phyloP scores from a whole-genome alignment of 306 rosid species.

The Nissolia schottii region DNA sequence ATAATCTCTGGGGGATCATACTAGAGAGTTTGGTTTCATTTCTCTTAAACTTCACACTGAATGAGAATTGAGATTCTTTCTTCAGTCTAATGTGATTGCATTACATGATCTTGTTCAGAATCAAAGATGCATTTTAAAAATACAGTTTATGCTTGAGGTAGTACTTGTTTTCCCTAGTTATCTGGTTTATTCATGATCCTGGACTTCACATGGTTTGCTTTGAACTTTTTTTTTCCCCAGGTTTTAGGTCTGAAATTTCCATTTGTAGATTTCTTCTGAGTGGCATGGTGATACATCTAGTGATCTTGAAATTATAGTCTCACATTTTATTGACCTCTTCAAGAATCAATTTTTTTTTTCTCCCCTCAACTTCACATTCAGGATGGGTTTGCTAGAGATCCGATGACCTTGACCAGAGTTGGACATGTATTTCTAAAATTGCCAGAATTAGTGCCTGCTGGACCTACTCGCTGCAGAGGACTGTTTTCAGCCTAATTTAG shows the following conservation, averaged over 20 bases:
- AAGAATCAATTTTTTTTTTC: too few species aligned
- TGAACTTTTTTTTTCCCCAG: not conserved
- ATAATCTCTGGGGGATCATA: not conserved
- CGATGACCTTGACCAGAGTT: constrained; percentile 51
- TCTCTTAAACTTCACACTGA: not conserved
- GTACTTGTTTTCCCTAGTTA: not conserved
- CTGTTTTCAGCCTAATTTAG: constrained; percentile 77
- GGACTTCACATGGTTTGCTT: not conserved
- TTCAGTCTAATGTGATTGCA: not conserved
- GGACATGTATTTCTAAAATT: constrained; percentile 57
- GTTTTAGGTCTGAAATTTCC: not conserved
- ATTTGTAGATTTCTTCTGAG: not conserved
- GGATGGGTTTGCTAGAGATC: constrained; percentile 98
- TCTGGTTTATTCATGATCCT: not conserved
- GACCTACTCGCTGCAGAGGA: constrained; percentile 67
- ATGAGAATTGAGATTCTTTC: not conserved
- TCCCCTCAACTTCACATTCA: constrained; percentile 40
- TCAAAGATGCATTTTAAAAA: not conserved
- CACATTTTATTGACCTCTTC: not conserved
- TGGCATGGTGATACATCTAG: not conserved
- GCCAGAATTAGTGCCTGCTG: constrained; percentile 34
- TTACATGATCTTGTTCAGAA: not conserved
- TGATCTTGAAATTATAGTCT: not conserved
- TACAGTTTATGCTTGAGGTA: not conserved
- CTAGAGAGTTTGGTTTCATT: not conserved